A percentile compares a stretch with the other conserved stretches of the same genome.
phyloP scores from a whole-genome alignment of 257 asterid genomes.

The Solanum chilense region DNA sequence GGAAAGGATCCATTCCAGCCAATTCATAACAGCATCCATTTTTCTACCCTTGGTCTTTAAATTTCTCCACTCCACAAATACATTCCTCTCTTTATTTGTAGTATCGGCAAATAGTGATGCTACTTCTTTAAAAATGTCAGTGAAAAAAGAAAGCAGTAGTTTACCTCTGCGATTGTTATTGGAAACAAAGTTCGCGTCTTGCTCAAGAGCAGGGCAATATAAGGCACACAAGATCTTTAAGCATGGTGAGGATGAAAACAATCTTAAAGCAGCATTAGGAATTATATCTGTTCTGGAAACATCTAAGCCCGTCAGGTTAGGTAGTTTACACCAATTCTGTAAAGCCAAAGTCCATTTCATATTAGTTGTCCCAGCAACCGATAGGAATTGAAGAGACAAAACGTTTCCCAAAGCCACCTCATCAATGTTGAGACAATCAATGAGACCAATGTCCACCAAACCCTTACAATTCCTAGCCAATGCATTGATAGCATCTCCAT shows the following conservation, averaged over 20 bases:
- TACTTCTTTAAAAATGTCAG: constrained; percentile 47
- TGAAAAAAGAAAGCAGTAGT: constrained; percentile 47
- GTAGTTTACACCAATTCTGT: constrained; percentile 46
- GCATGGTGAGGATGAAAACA: constrained; percentile 38
- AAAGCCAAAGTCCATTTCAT: constrained; percentile 49
- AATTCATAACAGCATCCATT: constrained; percentile 39
- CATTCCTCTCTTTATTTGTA: constrained; percentile 31
- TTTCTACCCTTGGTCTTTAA: constrained; percentile 27
- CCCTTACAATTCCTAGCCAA: constrained; percentile 46
- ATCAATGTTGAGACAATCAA: constrained; percentile 58
- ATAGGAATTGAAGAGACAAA: constrained; percentile 51
- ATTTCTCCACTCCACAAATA: constrained; percentile 40
- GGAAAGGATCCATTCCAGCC: constrained; percentile 76
- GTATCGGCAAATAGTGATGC: constrained; percentile 41
- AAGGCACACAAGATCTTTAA: constrained; percentile 68
- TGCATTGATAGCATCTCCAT: constrained; percentile 62
- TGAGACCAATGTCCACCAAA: constrained; percentile 57
- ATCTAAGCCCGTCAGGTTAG: constrained; percentile 57
- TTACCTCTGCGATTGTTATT: constrained; percentile 46
- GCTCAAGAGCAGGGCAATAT: constrained; percentile 49
- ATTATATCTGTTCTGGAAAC: constrained; percentile 66
- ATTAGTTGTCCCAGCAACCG: constrained; percentile 61
- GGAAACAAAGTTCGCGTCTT: constrained; percentile 38
- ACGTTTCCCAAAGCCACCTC: constrained; percentile 50
- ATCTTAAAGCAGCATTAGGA: constrained; percentile 31